phyloP scores from a whole-genome alignment of 192 early-diverging fungal species.

The Backusella liffmaniae region DNA sequence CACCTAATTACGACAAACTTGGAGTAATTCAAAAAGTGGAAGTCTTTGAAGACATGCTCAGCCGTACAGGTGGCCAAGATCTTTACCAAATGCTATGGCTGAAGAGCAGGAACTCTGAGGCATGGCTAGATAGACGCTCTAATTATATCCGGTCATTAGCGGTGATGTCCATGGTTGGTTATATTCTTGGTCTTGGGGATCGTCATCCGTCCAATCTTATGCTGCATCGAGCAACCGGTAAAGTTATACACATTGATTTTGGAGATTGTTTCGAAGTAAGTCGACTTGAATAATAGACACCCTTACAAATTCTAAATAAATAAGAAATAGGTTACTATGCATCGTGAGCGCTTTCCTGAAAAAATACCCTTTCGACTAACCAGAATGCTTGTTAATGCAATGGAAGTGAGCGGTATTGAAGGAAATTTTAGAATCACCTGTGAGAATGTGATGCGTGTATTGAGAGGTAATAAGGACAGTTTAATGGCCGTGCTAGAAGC shows the following conservation, averaged over 20 bases:
- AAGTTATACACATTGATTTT: slow-evolving; percentile 97
- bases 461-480: slow-evolving; percentile 92
- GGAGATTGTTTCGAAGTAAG: slow-evolving; percentile 96
- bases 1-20: slow-evolving; percentile 87
- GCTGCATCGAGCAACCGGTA: slow-evolving; percentile 84
- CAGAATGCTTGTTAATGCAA: slow-evolving; percentile 95
- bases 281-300: no score
- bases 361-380: slow-evolving; percentile 98
- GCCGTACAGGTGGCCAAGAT: slow-evolving; percentile 89
- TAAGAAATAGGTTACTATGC: slow-evolving; percentile 75
- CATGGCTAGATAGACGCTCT: slow-evolving; percentile 91
- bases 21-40: slow-evolving; percentile 88
- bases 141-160: slow-evolving; percentile 95
- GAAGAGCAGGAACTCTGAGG: slow-evolving; percentile 93
- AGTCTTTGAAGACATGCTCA: slow-evolving; percentile 88
- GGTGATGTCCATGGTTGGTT: slow-evolving; percentile 98
- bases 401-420: slow-evolving; percentile 98
- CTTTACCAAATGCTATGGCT: slow-evolving; percentile 92
- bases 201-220: slow-evolving; percentile 96
- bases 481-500: slow-evolving; percentile 98
- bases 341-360: slow-evolving; percentile 96
- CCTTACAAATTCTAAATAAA: background rate
- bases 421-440: slow-evolving; percentile 97
- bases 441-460: slow-evolving; percentile 93
- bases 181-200: slow-evolving; percentile 95